phyloP scores from a whole-genome alignment of 164 flowering plant genomes.

The Protea cynaroides region DNA sequence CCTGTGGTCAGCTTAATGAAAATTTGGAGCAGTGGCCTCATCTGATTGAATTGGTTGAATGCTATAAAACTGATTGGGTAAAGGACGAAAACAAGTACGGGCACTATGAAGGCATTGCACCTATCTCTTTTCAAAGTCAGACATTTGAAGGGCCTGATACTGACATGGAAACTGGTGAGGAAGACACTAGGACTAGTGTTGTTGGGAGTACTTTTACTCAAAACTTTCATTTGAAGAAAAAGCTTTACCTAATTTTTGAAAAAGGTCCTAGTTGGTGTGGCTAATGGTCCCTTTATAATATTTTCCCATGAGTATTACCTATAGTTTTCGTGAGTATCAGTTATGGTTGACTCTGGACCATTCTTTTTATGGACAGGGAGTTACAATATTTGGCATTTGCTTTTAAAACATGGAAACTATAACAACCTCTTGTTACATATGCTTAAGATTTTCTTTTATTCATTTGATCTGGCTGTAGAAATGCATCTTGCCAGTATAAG shows the following conservation, averaged over 20 bases:
- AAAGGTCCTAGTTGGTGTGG: no score
- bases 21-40: slow-evolving; percentile 98
- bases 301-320: no score
- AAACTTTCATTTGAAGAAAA: no score
- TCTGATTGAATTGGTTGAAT: slow-evolving; percentile 81
- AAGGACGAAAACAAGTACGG: slow-evolving; percentile 94
- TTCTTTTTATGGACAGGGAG: neutral
- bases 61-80: slow-evolving; percentile 91
- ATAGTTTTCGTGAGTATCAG: neutral
- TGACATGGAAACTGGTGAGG: slow-evolving; percentile 86
- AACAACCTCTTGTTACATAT: neutral
- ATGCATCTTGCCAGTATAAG: slow-evolving; percentile 71
- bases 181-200: no score
- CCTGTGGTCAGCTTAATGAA: slow-evolving; percentile 60
- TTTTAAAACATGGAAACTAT: neutral
- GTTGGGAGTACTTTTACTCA: no score
- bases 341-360: neutral
- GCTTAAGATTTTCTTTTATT: neutral
- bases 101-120: slow-evolving; percentile 64
- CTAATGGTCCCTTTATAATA: no score
- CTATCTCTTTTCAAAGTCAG: slow-evolving; percentile 61
- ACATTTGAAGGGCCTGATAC: slow-evolving; percentile 97
- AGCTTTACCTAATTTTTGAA: no score
- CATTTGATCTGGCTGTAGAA: slow-evolving; percentile 40
- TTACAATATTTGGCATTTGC: neutral